Percentiles rank a stretch among this genome's conserved stretches.
phyloP scores from a whole-genome alignment of 2,329 filamentous ascomycete species.

The Colletotrichum gloeosporioides region DNA sequence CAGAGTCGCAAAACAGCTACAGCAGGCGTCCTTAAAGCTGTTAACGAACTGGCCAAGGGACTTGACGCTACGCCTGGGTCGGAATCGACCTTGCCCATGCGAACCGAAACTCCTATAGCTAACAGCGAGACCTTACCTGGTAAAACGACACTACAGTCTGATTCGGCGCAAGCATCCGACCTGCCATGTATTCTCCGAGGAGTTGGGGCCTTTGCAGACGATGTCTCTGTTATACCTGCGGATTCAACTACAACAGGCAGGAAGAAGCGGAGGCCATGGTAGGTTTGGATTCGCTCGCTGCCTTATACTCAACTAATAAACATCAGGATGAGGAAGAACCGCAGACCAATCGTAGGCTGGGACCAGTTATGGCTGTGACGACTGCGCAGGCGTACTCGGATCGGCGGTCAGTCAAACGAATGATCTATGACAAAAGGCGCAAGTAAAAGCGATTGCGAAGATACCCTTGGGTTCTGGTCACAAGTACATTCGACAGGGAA shows the following conservation, averaged over 20 bases:
- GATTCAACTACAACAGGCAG: not conserved
- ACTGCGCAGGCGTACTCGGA: not conserved
- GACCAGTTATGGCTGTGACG: not conserved
- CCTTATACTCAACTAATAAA: too few relatives aligned
- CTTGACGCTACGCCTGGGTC: not conserved
- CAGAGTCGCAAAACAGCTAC: not conserved
- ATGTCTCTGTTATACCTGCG: not conserved
- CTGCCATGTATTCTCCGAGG: not conserved
- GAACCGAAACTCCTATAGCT: not conserved
- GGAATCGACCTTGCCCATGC: not conserved
- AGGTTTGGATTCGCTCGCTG: not conserved
- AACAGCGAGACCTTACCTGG: not conserved
- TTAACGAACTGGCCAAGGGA: not conserved
- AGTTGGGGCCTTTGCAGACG: not conserved
- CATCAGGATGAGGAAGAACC: not conserved
- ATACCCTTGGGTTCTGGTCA: not conserved
- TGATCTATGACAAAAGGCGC: not conserved
- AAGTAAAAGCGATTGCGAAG: not conserved
- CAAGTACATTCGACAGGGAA: not conserved
- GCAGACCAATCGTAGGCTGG: not conserved
- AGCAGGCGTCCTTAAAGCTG: not conserved
- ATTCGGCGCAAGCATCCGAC: not conserved
- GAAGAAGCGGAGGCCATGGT: not conserved
- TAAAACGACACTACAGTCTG: not conserved
- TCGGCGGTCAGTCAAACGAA: not conserved